phyloP scores from a whole-genome alignment of 1,284 basidiomycete genomes.

The Apiotrichum domesticum region DNA sequence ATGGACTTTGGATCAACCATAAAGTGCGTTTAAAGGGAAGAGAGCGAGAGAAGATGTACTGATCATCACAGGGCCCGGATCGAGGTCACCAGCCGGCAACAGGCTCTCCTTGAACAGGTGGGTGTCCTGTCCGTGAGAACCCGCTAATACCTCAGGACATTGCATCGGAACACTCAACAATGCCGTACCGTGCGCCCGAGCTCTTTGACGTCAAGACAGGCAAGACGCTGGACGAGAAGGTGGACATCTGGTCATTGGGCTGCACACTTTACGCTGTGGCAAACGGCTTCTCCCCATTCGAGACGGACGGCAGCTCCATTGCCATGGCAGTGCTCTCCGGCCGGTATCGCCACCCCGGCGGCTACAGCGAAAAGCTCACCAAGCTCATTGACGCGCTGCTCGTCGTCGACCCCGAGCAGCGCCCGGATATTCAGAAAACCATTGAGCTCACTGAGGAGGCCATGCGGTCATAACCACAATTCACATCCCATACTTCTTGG shows the following conservation, averaged over 20 bases:
- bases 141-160: slow-evolving; percentile 58
- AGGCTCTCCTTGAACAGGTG: slow-evolving; percentile 79
- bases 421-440: slow-evolving; percentile 80
- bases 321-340: slow-evolving; percentile 92
- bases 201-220: slow-evolving; percentile 93
- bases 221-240: slow-evolving; percentile 77
- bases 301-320: slow-evolving; percentile 81
- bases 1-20: slow-evolving; percentile 93
- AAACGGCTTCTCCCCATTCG: slow-evolving; percentile 88
- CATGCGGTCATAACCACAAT: background rate
- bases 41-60: background rate
- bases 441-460: slow-evolving; percentile 63
- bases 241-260: slow-evolving; percentile 93
- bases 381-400: slow-evolving; percentile 77
- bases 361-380: slow-evolving; percentile 71
- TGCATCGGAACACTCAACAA: slow-evolving; percentile 89
- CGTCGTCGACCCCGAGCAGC: slow-evolving; percentile 66
- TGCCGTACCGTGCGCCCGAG: slow-evolving; percentile 93
- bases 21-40: slow-evolving; percentile 27
- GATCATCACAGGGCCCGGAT: slow-evolving; percentile 37
- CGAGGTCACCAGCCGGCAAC: slow-evolving; percentile 61
- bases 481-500: background rate
- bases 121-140: background rate
- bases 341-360: slow-evolving; percentile 65
- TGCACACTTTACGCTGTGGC: slow-evolving; percentile 87